phyloP scores from a whole-genome alignment of 768 basidiomycete genomes.

The Megacollybia marginata region DNA sequence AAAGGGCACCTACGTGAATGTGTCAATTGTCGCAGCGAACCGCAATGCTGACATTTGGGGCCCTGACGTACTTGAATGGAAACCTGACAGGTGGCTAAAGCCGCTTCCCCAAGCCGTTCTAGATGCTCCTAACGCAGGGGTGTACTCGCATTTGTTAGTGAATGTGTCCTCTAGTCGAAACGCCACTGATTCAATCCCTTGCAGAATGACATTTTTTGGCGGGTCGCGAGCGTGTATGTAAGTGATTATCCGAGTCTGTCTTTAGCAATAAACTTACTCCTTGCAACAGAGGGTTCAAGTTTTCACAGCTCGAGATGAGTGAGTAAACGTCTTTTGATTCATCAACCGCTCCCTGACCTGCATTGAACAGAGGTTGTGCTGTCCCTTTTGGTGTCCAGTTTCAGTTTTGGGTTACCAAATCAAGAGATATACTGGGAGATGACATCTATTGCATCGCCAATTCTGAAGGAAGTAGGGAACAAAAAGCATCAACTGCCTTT shows the following conservation, averaged over 20 bases:
- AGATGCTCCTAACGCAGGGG: conserved; percentile 24
- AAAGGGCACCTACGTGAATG: conserved; percentile 19
- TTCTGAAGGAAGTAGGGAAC: too few relatives aligned
- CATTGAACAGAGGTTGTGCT: too few relatives aligned
- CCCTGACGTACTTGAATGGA: conserved; percentile 34
- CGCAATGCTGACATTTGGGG: conserved; percentile 32
- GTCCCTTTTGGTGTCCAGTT: too few relatives aligned
- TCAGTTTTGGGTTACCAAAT: too few relatives aligned
- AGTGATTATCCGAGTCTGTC: neutral
- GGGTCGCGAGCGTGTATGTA: conserved; percentile 33
- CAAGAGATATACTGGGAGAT: too few relatives aligned
- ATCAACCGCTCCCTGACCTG: too few relatives aligned
- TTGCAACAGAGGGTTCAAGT: too few relatives aligned
- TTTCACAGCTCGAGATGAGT: too few relatives aligned
- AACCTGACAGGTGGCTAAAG: conserved; percentile 37
- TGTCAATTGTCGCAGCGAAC: conserved; percentile 27
- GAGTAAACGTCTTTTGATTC: too few relatives aligned
- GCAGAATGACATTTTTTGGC: conserved; percentile 37
- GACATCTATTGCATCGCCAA: too few relatives aligned
- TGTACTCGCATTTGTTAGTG: conserved; percentile 28
- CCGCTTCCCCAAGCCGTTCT: conserved; percentile 26
- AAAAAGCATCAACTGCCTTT: too few relatives aligned
- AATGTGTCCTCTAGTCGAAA: neutral
- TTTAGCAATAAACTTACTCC: neutral
- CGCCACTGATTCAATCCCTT: neutral